Base-by-base conservation (phyloP, 495 filamentous ascomycete species). In the Penicillium pulvis region DNA sequence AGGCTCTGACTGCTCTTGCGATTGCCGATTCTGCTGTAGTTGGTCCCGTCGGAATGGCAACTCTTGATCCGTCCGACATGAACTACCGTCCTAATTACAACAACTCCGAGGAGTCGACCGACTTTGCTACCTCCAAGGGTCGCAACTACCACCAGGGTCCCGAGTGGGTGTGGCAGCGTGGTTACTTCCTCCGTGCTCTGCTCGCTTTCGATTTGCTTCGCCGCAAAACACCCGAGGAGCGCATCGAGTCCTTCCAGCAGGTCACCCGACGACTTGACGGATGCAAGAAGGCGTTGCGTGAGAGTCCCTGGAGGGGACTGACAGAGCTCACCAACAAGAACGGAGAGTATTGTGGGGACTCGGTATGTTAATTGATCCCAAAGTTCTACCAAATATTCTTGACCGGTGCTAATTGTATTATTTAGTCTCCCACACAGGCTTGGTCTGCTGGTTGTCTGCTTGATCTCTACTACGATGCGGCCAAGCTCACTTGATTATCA, bases 111-210 rank as follows among this genome's bases (percentile, higher is more conserved):
- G 95, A 99, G 72, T 90, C 85, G 11, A 84, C 81, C 36, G 90
- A 97, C 68, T 98, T 96, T 67, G 82, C 87, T 1, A 97, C 92
- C 0, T 85, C 88, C 55, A 98, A 98, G 65, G 95, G 95, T 14
- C 81, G 95, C 17, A 97, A 97, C 68, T 99, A 99, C 71, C 95
- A 99, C 70, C 94, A 98, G 72, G 95, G 95, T 2, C 95, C 95
- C 0, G 95, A 99, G 72, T 99, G 95, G 95, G 78, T 97, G n/a
- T 99, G 95, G 95, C 95, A 92, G 2, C 91, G 90, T 4, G 95
- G 95, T 8, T 99, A 90, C 80, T 98, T 93, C 79, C 79, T 97
- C 16, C 83, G 95, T 36, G 95, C 95, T 1, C 76, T 99, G 55
- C 77, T 98, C 51, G 88, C 90, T 70, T 97, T 98, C 67, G 93